phyloP scores from a whole-genome alignment of 2,329 filamentous ascomycete genomes.

The Penicillium sp. region DNA sequence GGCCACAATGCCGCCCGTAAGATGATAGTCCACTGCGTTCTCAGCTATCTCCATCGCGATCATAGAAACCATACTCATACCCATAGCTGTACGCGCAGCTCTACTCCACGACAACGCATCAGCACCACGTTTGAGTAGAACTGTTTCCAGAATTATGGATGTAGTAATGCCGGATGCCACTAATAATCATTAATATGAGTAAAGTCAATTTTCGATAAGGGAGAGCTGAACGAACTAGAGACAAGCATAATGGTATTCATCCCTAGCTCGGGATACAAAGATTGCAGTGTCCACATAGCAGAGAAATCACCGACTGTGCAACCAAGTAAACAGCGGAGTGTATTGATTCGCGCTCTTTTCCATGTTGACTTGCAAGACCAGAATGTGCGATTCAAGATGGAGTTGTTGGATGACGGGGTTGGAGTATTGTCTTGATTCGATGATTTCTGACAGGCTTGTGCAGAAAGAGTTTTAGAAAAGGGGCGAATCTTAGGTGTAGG shows the following conservation, averaged over 20 bases:
- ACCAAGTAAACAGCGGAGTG: slow-evolving; percentile 56
- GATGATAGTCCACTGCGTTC: slow-evolving; percentile 56
- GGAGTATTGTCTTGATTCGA: neutral
- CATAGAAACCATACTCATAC: slow-evolving; percentile 63
- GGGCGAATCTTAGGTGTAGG: neutral
- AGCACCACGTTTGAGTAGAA: slow-evolving; percentile 50
- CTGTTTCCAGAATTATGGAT: slow-evolving; percentile 55
- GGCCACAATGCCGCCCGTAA: slow-evolving; percentile 54
- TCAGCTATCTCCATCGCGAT: slow-evolving; percentile 58
- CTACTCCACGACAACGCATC: slow-evolving; percentile 50
- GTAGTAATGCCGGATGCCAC: slow-evolving; percentile 55
- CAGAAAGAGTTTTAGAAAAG: neutral
- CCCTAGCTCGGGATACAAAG: slow-evolving; percentile 48
- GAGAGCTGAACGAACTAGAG: slow-evolving; percentile 44
- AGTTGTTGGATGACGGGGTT: neutral
- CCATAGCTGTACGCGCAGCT: slow-evolving; percentile 54
- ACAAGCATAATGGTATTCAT: slow-evolving; percentile 53
- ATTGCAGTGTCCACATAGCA: slow-evolving; percentile 57
- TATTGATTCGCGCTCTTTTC: slow-evolving; percentile 56
- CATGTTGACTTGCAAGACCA: slow-evolving; percentile 45
- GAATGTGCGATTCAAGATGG: slow-evolving; percentile 22
- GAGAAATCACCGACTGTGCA: slow-evolving; percentile 60
- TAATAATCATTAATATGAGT: slow-evolving; percentile 18
- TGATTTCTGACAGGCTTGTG: neutral
- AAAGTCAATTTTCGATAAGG: neutral